Conservation (phyloP, 2,329 filamentous ascomycete species). For the Fusarium phyllophilum region DNA sequence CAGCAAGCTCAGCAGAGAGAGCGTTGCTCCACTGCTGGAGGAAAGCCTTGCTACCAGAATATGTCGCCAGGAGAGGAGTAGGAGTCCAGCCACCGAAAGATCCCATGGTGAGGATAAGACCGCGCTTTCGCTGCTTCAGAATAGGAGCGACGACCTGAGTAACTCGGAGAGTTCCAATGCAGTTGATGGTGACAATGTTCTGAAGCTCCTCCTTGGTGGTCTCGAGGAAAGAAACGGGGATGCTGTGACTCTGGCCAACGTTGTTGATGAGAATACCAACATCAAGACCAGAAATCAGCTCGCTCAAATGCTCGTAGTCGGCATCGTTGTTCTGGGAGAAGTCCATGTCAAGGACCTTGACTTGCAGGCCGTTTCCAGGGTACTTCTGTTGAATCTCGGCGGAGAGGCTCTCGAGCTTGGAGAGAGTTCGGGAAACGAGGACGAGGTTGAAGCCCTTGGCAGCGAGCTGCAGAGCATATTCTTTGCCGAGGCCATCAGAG, state of each 20-base stretch:
- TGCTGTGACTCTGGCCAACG: conserved; percentile 92
- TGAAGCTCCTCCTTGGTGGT: conserved; percentile 83
- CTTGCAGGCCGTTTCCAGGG: conserved; percentile 68
- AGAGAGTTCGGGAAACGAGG: conserved; percentile 93
- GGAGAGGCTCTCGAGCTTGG: conserved; percentile 84
- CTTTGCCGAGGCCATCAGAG: conserved; percentile 96
- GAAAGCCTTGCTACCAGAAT: conserved; percentile 98
- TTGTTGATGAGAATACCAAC: conserved; percentile 95
- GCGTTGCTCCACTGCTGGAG: conserved; percentile 95
- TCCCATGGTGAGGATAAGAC: conserved; percentile 95
- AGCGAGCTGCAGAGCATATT: conserved; percentile 91
- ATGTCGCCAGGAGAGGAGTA: conserved; percentile 91
- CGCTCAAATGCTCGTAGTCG: conserved; percentile 80
- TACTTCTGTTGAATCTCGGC: conserved; percentile 79
- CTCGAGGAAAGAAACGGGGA: conserved; percentile 87
- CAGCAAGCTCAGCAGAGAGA: conserved; percentile 82
- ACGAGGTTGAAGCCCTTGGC: conserved; percentile 93
- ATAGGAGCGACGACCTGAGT: conserved; percentile 87
- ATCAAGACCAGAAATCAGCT: conserved; percentile 77
- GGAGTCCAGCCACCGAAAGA: conserved; percentile 94
- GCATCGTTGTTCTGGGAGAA: conserved; percentile 81
- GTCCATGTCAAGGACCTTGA: conserved; percentile 90
- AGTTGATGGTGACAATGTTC: conserved; percentile 96
- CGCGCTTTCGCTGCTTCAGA: conserved; percentile 84
- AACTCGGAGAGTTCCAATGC: conserved; percentile 85